Evolutionary conservation across 306 rosid genomes (phyloP), one percentile per base, ranked within the genome.

Genomic region (Hippophae rhamnoides): DNA sequence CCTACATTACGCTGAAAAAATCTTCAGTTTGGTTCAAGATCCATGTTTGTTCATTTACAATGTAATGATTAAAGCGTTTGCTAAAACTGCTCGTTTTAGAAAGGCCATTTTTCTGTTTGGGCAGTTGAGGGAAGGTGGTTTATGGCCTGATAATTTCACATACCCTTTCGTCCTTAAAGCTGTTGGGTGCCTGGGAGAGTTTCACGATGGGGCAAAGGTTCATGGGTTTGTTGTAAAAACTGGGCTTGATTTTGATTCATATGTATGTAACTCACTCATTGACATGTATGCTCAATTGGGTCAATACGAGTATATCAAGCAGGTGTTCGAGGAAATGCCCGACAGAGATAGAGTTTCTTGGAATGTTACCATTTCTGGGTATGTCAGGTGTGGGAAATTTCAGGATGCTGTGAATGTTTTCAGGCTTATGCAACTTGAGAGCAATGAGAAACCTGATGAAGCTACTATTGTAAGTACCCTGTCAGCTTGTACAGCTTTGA

Each of bases 191-290:
- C 57, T 74, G 60, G 66, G 89, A 51, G 74, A 74, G 47, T 54
- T 50, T 53, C 31, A 26, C 25, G 81, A 80, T 48, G 87, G 84
- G 27, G 52, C 18, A 52, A 82, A 78, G 76, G 52, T 82, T 78
- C 96, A 87, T 76, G 85, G 86, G 40, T 72, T 80, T 61, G 83
- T 69, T 27, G 60, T 78, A 13, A 84, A 82, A 60, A 72, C 78
- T 43, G 87, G 86, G 41, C 62, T 82, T 69, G 76, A 52, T 41
- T 78, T 57, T 70, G 95, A 84, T 72, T 6, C 71, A 50, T 87
- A 74, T 74, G 89, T 88, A 61, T 74, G 84, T 72, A 88, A 88
- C 71, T 88, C 96, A 8, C 76, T 84, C 38, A 74, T 88, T 76
- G 83, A 69, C 44, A 81, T 85, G 88, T 83, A 81, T 63, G 79